Evolutionary conservation across 2,329 filamentous ascomycete species (phyloP), one percentile per base, ranked within the genome.

Genomic region (Neobulgaria alba): DNA sequence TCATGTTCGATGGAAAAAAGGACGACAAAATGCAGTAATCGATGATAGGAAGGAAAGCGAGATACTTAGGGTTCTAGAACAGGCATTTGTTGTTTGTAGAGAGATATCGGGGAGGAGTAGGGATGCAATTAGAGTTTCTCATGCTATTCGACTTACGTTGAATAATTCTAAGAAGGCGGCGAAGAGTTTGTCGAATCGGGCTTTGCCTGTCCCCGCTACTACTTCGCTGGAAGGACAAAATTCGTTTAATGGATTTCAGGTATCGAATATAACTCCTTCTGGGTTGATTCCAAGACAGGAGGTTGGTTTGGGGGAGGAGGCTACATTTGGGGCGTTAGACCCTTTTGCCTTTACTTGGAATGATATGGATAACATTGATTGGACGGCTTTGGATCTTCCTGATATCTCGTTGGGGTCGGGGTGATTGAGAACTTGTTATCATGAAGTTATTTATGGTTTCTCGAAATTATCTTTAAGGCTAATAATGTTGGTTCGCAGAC

Each of bases 361-460:
- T 41, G 52, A 48, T 21, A 15, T 50, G 31, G 47, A 51, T 5
- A 47, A 41, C 15, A 41, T 50, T 2, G 50, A 56, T 34, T 56
- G 53, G 53, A 45, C 40, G 17, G 9, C n/a, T 4, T 42, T 44
- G 15, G 38, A 49, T 26, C 7, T 26, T 26, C 12, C 23, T 7
- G 12, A 26, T 26, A n/a, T n/a, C n/a, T n/a, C n/a, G n/a, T n/a
- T n/a, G n/a, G n/a, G n/a, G n/a, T n/a, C n/a, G n/a, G n/a, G n/a
- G n/a, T n/a, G n/a, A n/a, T n/a, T n/a, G n/a, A n/a, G n/a, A n/a
- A n/a, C n/a, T n/a, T n/a, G n/a, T n/a, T n/a, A n/a, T n/a, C n/a
- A n/a, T n/a, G n/a, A n/a, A n/a, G n/a, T n/a, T n/a, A n/a, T n/a
- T n/a, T n/a, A n/a, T n/a, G n/a, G n/a, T n/a, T n/a, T n/a, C n/a